These are phyloP conservation scores for Mesembryanthemum crystallinum DNA, from an alignment of 148 eudicot genomes.

Conservation along the genomic window DNA sequence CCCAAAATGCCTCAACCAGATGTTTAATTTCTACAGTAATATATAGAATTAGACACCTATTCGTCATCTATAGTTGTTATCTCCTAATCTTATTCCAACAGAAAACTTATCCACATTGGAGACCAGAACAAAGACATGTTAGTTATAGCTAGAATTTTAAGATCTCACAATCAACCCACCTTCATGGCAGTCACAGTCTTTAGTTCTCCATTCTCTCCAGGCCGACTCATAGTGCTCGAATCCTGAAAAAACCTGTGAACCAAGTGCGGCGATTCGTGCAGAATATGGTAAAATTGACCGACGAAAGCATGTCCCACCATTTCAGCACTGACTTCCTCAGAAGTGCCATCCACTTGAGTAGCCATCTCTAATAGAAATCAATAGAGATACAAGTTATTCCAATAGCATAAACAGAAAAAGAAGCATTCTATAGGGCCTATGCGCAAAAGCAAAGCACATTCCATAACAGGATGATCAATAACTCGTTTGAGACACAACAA, in stretches of 20 bases:
- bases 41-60: no score
- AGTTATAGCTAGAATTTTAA: not conserved
- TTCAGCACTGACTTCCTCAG: constrained; percentile 25
- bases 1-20: no score
- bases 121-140: not conserved
- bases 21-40: no score
- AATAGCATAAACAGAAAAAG: not conserved
- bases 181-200: constrained; percentile 39
- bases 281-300: constrained; percentile 39
- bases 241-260: constrained; percentile 55
- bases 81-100: not conserved
- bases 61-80: not conserved
- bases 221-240: constrained; percentile 50
- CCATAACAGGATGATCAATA: not conserved
- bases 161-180: constrained; percentile 34
- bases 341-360: constrained; percentile 19
- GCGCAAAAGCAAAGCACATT: not conserved
- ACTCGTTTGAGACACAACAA: not conserved
- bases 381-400: not conserved
- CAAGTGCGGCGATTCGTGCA: constrained; percentile 38
- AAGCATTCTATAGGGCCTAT: not conserved
- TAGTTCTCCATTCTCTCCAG: constrained; percentile 38
- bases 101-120: no score
- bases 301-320: constrained; percentile 54
- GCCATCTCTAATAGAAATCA: constrained; percentile 48